Conservation (phyloP, 352 stramenopile genomes). For the Phytophthora multivora region DNA sequence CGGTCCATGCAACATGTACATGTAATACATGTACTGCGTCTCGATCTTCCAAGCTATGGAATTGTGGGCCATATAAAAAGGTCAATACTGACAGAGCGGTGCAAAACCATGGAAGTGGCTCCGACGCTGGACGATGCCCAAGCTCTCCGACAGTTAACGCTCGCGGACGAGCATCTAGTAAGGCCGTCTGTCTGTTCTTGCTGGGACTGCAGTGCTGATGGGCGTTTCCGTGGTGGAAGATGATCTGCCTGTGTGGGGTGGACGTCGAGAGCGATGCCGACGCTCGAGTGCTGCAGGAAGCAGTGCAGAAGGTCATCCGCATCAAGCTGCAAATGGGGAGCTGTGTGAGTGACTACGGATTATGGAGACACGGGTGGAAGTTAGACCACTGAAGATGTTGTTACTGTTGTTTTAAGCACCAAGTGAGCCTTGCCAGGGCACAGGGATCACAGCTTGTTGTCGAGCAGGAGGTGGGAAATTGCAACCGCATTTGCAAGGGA, state of each 20-base stretch:
- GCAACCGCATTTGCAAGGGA: too few relatives aligned
- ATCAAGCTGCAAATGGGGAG: slow-evolving; percentile 61
- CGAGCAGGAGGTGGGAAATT: slow-evolving; percentile 35
- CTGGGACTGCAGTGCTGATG: slow-evolving; percentile 1
- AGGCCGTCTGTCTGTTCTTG: background rate
- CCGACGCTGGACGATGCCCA: slow-evolving; percentile 26
- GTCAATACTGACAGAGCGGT: slow-evolving; percentile 7
- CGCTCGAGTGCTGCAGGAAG: slow-evolving; percentile 28
- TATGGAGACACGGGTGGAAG: background rate
- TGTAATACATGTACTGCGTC: too few relatives aligned
- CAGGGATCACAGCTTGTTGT: slow-evolving; percentile 32
- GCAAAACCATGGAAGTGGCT: slow-evolving; percentile 22
- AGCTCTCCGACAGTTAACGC: slow-evolving; percentile 32
- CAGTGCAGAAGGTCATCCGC: slow-evolving; percentile 48
- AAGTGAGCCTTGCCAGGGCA: slow-evolving; percentile 41
- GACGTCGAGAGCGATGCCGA: slow-evolving; percentile 24
- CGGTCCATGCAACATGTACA: too few relatives aligned
- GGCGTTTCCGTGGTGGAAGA: slow-evolving; percentile 21
- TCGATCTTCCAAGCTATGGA: background rate
- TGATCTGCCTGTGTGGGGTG: slow-evolving; percentile 55
- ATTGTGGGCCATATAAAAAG: slow-evolving; percentile 17
- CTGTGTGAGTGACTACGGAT: slow-evolving; percentile 27
- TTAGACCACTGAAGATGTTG: slow-evolving; percentile 2
- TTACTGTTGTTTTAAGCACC: slow-evolving; percentile 34
- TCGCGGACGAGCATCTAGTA: slow-evolving; percentile 54